Evolutionary conservation across 495 filamentous ascomycete species (phyloP), one percentile per base, ranked within the genome.

Genomic region (Penicillium tannophilum): DNA sequence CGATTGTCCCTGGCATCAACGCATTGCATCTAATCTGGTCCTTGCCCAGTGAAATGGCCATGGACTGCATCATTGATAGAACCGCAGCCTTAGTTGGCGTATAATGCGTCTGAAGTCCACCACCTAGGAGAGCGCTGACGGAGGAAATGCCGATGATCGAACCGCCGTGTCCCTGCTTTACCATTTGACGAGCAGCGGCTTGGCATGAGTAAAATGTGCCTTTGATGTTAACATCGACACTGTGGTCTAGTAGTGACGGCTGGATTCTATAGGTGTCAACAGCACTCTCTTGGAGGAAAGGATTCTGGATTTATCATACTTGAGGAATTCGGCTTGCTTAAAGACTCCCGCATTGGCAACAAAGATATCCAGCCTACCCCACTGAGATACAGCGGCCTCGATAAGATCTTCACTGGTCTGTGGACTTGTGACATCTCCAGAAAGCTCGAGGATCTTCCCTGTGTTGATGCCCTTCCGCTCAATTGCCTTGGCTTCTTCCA

Each of bases 341-440:
- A 89, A 94, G n/a, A 93, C 79, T 2, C 90, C 90, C 2, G 90
- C 90, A 75, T 94, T 94, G 68, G 83, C 86, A 1, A 94, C 87
- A 72, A 90, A 91, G 1, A 93, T 77, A 70, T 93, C 88, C 0
- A 93, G 62, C 2, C 81, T 77, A 2, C 73, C 71, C 66, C 84
- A 93, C 19, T 63, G 61, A 23, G 75, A 63, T 0, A 88, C 82
- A 0, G 86, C 81, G 53, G 75, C 71, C 23, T 73, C 43, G 19
- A 90, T 79, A 12, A 90, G 71, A 0, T 63, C 60, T 3, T 69
- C 67, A 26, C 84, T 81, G 0, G 87, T 89, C 35, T 77, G 64
- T 0, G 85, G 83, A 52, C 80, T 74, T 3, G 80, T 81, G 8
- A 90, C 81, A 63, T 90, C 87, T 14, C 88, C 87, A 0, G 80